Conservation (phyloP, 1,284 basidiomycete genomes). For the Tilletia indica region DNA sequence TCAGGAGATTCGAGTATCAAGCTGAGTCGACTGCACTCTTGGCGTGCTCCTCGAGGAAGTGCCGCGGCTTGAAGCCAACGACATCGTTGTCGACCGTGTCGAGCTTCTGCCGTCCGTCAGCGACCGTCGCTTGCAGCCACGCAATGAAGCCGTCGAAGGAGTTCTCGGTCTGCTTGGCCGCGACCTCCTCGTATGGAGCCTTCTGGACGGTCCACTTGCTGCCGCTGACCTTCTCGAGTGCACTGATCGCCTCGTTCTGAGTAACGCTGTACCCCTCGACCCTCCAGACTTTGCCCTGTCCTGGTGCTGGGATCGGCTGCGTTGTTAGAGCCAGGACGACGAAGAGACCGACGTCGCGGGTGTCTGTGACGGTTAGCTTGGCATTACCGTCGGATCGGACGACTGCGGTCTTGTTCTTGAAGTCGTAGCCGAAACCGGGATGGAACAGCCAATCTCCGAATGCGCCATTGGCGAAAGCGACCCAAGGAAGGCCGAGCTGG, state of each 20-base stretch:
- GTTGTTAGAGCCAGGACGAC: neutral
- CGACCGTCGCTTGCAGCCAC: neutral
- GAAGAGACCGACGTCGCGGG: slow-evolving; percentile 1
- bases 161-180: neutral
- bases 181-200: neutral
- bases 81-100: slow-evolving; percentile 11
- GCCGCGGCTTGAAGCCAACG: slow-evolving; percentile 11
- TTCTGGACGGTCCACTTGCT: neutral
- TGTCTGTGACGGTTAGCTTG: neutral
- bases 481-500: slow-evolving; percentile 11
- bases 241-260: neutral
- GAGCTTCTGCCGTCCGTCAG: slow-evolving; percentile 4
- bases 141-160: slow-evolving; percentile 16
- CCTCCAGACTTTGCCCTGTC: neutral
- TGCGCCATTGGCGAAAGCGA: neutral
- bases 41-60: neutral
- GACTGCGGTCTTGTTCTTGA: neutral
- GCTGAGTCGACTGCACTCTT: neutral
- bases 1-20: no score
- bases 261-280: neutral
- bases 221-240: neutral
- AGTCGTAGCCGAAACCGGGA: slow-evolving; percentile 13
- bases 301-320: neutral
- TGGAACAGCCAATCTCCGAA: slow-evolving; percentile 9
- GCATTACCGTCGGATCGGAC: neutral